Conservation (phyloP, 2,329 filamentous ascomycete species). For the Ceratocystis albifundus region DNA sequence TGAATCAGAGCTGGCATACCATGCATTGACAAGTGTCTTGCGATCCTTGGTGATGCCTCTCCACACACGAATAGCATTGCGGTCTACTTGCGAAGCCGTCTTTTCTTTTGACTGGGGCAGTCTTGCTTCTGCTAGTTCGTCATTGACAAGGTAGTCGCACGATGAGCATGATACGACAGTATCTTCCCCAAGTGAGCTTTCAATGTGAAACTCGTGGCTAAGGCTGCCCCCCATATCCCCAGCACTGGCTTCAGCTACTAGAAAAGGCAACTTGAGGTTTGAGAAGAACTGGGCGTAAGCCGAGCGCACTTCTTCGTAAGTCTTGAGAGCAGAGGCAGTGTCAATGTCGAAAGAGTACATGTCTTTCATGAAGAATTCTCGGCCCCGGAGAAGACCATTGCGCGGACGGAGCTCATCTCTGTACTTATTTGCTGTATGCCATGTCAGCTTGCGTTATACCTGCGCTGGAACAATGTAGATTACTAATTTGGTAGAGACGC, state of each 20-base stretch:
- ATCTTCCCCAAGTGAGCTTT: slow-evolving; percentile 72
- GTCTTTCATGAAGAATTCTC: slow-evolving; percentile 97
- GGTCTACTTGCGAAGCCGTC: background rate
- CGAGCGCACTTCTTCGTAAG: slow-evolving; percentile 61
- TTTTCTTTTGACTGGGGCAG: slow-evolving; percentile 3
- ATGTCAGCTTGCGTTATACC: background rate
- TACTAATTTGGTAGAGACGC: slow-evolving; percentile 80
- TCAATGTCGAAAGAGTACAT: slow-evolving; percentile 85
- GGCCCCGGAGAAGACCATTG: slow-evolving; percentile 73
- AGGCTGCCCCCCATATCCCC: slow-evolving; percentile 91
- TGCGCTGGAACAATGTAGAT: slow-evolving; percentile 27
- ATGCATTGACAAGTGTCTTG: slow-evolving; percentile 56
- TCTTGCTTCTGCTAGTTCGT: slow-evolving; percentile 58
- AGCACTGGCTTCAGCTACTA: slow-evolving; percentile 80
- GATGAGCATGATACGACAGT: slow-evolving; percentile 61
- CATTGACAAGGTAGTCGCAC: slow-evolving; percentile 72
- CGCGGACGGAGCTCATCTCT: slow-evolving; percentile 82
- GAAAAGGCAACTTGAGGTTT: slow-evolving; percentile 69
- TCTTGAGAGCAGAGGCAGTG: slow-evolving; percentile 56
- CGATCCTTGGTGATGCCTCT: slow-evolving; percentile 56
- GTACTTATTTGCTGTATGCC: slow-evolving; percentile 67
- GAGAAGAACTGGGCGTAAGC: slow-evolving; percentile 70
- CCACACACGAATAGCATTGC: slow-evolving; percentile 35
- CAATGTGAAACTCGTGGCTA: slow-evolving; percentile 90
- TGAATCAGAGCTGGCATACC: slow-evolving; percentile 41